Evolutionary conservation across 208 protist species (phyloP).

Genomic region (Herpetomonas tarakana): DNA sequence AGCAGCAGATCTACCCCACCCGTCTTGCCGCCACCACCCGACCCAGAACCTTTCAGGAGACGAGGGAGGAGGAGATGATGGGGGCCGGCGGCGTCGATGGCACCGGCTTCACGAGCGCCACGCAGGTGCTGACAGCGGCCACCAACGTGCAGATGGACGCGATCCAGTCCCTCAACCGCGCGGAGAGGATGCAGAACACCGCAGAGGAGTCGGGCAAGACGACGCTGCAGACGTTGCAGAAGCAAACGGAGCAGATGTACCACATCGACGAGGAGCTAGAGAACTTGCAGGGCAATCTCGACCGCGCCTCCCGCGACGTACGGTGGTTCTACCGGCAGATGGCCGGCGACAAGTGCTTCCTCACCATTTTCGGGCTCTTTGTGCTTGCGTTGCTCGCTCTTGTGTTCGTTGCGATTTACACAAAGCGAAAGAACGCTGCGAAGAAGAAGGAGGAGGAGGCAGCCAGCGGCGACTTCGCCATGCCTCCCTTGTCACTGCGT

Average conservation of each 20-base stretch:
- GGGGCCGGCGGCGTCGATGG: slow-evolving; percentile 54
- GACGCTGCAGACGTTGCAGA: slow-evolving; percentile 51
- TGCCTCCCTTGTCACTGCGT: too few species aligned
- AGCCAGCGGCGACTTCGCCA: too few species aligned
- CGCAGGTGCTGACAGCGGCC: slow-evolving; percentile 67
- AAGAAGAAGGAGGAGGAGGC: neutral
- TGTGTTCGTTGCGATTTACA: slow-evolving; percentile 78
- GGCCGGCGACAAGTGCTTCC: slow-evolving; percentile 75
- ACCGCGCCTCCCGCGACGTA: slow-evolving; percentile 67
- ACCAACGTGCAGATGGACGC: slow-evolving; percentile 77
- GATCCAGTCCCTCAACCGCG: slow-evolving; percentile 60
- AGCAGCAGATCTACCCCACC: slow-evolving; percentile 62
- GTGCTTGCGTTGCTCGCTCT: slow-evolving; percentile 57
- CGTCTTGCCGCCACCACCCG: slow-evolving; percentile 8
- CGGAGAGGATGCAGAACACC: slow-evolving; percentile 62
- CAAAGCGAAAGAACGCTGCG: slow-evolving; percentile 40
- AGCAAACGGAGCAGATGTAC: slow-evolving; percentile 79
- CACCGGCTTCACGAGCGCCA: slow-evolving; percentile 58
- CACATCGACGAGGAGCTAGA: slow-evolving; percentile 80
- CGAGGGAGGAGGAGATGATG: slow-evolving; percentile 66
- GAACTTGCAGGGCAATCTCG: slow-evolving; percentile 64
- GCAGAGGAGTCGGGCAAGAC: slow-evolving; percentile 74
- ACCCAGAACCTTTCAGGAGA: slow-evolving; percentile 53
- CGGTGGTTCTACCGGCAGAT: slow-evolving; percentile 77
- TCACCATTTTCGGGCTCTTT: slow-evolving; percentile 64